phyloP scores from a whole-genome alignment of 352 stramenopile species.

The Phytophthora multivora region DNA sequence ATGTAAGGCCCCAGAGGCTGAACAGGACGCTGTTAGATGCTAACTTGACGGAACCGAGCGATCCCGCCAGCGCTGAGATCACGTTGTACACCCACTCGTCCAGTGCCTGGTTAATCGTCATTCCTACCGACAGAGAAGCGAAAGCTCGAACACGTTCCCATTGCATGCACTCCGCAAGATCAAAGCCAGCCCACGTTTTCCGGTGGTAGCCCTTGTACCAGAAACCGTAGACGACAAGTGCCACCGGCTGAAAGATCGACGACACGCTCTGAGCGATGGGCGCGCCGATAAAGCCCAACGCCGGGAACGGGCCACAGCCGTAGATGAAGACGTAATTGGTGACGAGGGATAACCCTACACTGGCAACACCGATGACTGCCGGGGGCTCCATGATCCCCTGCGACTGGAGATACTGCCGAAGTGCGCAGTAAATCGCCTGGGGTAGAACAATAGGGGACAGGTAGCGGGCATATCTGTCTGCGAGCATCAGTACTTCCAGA shows the following conservation, averaged over 20 bases:
- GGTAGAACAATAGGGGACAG: slow-evolving; percentile 69
- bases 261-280: slow-evolving; percentile 77
- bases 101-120: slow-evolving; percentile 81
- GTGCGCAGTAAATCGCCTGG: slow-evolving; percentile 70
- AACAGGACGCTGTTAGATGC: slow-evolving; percentile 85
- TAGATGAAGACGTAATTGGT: slow-evolving; percentile 88
- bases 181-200: slow-evolving; percentile 77
- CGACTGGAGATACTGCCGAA: slow-evolving; percentile 82
- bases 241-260: slow-evolving; percentile 76
- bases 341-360: slow-evolving; percentile 64
- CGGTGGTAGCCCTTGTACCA: slow-evolving; percentile 84
- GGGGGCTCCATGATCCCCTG: slow-evolving; percentile 80
- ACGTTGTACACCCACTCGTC: slow-evolving; percentile 86
- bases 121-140: slow-evolving; percentile 65
- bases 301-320: slow-evolving; percentile 58
- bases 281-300: slow-evolving; percentile 75
- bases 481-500: slow-evolving; percentile 57
- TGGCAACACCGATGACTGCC: slow-evolving; percentile 75
- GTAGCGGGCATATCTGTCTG: slow-evolving; percentile 67
- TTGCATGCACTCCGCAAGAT: slow-evolving; percentile 60
- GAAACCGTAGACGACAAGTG: slow-evolving; percentile 70
- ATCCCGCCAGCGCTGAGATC: slow-evolving; percentile 68
- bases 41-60: slow-evolving; percentile 62
- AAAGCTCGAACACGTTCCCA: slow-evolving; percentile 73
- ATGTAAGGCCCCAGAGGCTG: slow-evolving; percentile 84